These are phyloP conservation scores for Tieghemostelium lacteum DNA, from an alignment of 78 protist species.

Conservation along the genomic window DNA sequence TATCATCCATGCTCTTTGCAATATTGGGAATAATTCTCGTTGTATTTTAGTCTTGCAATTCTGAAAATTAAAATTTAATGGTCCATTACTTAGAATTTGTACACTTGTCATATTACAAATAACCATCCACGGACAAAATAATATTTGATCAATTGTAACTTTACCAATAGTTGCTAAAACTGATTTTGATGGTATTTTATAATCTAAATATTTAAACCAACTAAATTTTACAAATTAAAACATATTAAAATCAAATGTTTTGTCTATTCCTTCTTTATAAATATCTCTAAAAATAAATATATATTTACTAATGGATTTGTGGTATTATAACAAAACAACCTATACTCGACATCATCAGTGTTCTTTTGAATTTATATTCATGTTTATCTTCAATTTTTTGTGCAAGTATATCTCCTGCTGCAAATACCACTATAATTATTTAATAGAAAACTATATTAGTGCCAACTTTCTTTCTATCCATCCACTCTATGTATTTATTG, in stretches of 20 bases:
- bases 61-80: constrained; percentile 9
- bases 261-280: too few relatives aligned
- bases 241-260: background rate
- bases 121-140: constrained; percentile 33
- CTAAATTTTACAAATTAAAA: background rate
- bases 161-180: background rate
- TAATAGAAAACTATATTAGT: too few relatives aligned
- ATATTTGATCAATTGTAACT: constrained; percentile 29
- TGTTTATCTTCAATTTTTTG: constrained; percentile 45
- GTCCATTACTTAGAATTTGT: constrained; percentile 7
- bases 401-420: constrained; percentile 29
- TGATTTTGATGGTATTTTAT: constrained; percentile 8
- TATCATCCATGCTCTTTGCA: constrained; percentile 45
- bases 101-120: constrained; percentile 36
- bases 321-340: constrained; percentile 31
- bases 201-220: constrained; percentile 67
- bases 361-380: constrained; percentile 18
- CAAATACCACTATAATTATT: constrained; percentile 24
- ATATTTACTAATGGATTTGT: constrained; percentile 53
- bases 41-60: constrained; percentile 3
- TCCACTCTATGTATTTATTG: background rate
- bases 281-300: background rate
- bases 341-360: constrained; percentile 62
- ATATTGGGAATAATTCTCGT: constrained; percentile 16
- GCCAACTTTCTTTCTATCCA: background rate